Conservation (phyloP, 2,329 filamentous ascomycete species). For the Claviceps pusilla region DNA sequence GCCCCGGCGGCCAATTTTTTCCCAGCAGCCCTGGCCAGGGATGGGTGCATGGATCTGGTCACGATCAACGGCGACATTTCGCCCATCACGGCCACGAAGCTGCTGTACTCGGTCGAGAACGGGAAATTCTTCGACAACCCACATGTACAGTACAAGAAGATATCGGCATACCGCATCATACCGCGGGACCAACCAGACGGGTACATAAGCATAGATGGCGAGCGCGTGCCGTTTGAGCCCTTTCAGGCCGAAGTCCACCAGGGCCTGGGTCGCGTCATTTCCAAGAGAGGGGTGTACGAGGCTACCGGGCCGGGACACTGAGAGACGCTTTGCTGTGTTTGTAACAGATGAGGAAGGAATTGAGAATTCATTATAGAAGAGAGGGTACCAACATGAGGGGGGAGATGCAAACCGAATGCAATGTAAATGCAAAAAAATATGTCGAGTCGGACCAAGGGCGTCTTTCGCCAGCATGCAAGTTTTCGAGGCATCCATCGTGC, state of each 20-base stretch:
- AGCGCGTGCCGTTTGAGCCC: conserved; percentile 69
- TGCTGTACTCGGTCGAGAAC: conserved; percentile 57
- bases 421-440: too few species aligned
- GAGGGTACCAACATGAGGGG: too few species aligned
- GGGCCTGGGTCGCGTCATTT: conserved; percentile 71
- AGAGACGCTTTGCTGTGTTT: conserved; percentile 10
- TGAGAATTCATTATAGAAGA: too few species aligned
- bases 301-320: conserved; percentile 36
- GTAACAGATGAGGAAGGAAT: too few species aligned
- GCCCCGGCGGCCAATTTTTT: conserved; percentile 79
- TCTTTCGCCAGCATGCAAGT: too few species aligned
- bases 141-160: conserved; percentile 67
- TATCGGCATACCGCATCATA: conserved; percentile 72
- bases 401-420: too few species aligned
- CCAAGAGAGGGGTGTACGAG: conserved; percentile 62
- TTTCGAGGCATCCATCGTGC: too few species aligned
- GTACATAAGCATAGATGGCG: conserved; percentile 89
- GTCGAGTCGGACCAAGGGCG: too few species aligned
- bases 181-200: conserved; percentile 58
- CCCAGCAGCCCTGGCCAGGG: conserved; percentile 62
- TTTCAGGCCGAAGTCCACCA: conserved; percentile 85
- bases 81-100: conserved; percentile 48
- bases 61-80: conserved; percentile 64
- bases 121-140: conserved; percentile 67
- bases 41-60: conserved; percentile 76